Percentiles rank a stretch among this genome's conserved stretches.
Conservation (phyloP, 352 stramenopile species). For the Achlya hypogyna region DNA sequence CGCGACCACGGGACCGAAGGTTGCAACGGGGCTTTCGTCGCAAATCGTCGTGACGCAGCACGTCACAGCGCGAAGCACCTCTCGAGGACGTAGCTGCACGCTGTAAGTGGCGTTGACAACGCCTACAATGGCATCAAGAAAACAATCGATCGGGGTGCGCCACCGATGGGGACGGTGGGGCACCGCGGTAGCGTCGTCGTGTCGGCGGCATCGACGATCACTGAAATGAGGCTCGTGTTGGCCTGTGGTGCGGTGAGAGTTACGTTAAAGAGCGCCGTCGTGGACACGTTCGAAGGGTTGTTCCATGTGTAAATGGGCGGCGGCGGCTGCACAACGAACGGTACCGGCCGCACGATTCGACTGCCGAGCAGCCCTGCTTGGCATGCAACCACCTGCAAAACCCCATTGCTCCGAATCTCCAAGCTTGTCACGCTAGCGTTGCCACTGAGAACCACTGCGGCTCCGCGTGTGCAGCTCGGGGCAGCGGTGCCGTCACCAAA, state of each 20-base stretch:
- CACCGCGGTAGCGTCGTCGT: neutral
- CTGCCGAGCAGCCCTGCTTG: neutral
- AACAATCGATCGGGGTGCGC: neutral
- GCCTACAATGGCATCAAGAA: neutral
- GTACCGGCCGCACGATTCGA: neutral
- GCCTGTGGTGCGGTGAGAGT: neutral
- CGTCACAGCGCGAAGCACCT: slow-evolving; percentile 36
- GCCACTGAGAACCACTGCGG: neutral
- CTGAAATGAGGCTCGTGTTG: neutral
- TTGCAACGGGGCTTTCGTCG: slow-evolving; percentile 18
- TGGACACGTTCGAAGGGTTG: neutral
- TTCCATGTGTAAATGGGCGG: neutral
- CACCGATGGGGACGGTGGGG: neutral
- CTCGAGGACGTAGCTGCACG: slow-evolving; percentile 26
- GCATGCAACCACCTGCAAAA: slow-evolving; percentile 9
- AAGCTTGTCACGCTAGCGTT: neutral
- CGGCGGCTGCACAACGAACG: slow-evolving; percentile 12
- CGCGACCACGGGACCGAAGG: slow-evolving; percentile 25
- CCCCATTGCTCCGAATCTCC: slow-evolving; percentile 6
- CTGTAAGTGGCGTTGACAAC: neutral
- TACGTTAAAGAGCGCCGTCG: slow-evolving; percentile 1
- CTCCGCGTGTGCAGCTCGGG: slow-evolving; percentile 2
- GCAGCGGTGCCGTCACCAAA: slow-evolving; percentile 1
- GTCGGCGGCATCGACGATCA: neutral
- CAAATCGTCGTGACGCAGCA: slow-evolving; percentile 33